Conservation (phyloP, 208 protist genomes). For the Strigomonas culicis region DNA sequence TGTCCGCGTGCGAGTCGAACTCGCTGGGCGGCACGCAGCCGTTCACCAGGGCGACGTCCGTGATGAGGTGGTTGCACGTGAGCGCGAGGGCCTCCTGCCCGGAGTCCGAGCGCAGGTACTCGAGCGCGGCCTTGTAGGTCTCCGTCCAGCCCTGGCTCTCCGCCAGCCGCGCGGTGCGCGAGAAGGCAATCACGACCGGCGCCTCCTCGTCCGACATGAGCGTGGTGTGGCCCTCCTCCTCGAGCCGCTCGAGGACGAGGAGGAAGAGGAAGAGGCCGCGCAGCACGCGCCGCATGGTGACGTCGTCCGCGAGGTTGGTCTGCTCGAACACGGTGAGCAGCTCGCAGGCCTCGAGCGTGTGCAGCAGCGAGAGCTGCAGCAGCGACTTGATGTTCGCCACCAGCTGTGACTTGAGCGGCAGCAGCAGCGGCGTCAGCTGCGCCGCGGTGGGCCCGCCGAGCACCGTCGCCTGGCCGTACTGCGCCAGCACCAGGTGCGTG, state of each 20-base stretch:
- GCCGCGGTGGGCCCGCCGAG: background rate
- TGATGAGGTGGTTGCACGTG: conserved; percentile 39
- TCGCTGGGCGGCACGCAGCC: conserved; percentile 41
- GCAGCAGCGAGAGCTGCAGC: conserved; percentile 48
- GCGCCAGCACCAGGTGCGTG: conserved; percentile 26
- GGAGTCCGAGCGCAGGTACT: conserved; percentile 23
- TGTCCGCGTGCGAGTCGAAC: conserved; percentile 6
- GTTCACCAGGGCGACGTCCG: conserved; percentile 34
- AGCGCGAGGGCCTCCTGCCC: conserved; percentile 51
- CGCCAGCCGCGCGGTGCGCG: conserved; percentile 19
- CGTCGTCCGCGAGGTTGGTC: conserved; percentile 51
- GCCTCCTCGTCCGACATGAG: conserved; percentile 23
- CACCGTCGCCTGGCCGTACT: conserved; percentile 20
- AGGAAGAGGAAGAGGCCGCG: conserved; percentile 45
- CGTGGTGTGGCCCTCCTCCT: conserved; percentile 24
- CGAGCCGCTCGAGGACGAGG: conserved; percentile 40
- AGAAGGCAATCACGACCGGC: conserved; percentile 34
- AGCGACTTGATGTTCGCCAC: conserved; percentile 44
- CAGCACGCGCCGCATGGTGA: conserved; percentile 43
- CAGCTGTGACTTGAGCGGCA: conserved; percentile 51
- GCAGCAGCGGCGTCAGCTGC: conserved; percentile 26
- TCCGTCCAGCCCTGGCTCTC: conserved; percentile 20
- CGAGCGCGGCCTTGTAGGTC: conserved; percentile 17
- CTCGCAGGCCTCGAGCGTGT: conserved; percentile 32
- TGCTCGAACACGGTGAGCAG: conserved; percentile 48